Base-by-base conservation (phyloP, 345 rosid species). In the Toxicodendron radicans region DNA sequence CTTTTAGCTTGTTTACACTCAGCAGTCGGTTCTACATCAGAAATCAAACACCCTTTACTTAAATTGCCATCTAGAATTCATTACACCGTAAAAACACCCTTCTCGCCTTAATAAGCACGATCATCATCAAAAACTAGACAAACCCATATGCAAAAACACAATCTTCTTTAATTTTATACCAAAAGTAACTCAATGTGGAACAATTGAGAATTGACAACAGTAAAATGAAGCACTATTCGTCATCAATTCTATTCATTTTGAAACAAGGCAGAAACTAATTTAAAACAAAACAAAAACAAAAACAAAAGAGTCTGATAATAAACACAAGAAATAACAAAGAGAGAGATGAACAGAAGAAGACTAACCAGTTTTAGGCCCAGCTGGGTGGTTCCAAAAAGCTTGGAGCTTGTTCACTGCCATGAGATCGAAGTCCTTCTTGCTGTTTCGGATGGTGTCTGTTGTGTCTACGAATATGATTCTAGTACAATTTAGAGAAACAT, bases 351-450 rank as follows among this genome's bases (percentile, higher is more conserved):
- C 14, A 57, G 52, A 71, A n/a, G 45, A n/a, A 14, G 23, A 48
- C 73, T 51, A n/a, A 84, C 87, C 82, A 27, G 87, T 82, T 75
- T 84, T 82, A 27, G 87, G 87, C 33, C 87, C 87, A 7, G 85
- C 87, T 10, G 87, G 85, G 70, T 82, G 85, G 72, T 84, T 84
- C 87, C 87, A 84, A 10, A 84, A 48, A 69, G 85, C 83, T 58
- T 79, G 80, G 49, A 84, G 83, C 78, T 84, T 82, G n/a, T 70
- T 77, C 27, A 79, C 41, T 18, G 67, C 75, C 75, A 71, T 71
- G 48, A 48, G 58, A 71, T 59, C 41, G 58, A 71, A 27, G 17
- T 17, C 7, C 8, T 24, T 35, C 24, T 24, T 1, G 10, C 13
- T 23, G 64, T 27, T 27, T 27, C 30, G 0, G 30, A 27, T 27